Evolutionary conservation across 768 basidiomycete species (phyloP), one percentile per base, ranked within the genome.

Genomic region (Amanita subjunquillea): DNA sequence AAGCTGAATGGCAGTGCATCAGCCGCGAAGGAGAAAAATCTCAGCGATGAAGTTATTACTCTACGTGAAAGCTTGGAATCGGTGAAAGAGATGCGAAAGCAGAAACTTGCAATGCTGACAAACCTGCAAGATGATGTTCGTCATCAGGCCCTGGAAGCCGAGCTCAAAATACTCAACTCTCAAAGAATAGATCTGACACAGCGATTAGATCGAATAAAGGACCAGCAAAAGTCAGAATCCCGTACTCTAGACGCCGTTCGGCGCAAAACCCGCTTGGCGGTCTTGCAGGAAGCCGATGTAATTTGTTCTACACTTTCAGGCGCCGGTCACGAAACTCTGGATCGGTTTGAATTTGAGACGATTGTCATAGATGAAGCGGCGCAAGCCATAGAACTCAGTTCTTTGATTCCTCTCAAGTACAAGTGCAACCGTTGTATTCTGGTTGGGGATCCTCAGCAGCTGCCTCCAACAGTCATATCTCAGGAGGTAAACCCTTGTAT

Each of bases 311-410:
- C 96, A 0, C 74, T 99, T 17, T 91, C 95, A 6, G 95, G 95
- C 30, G 77, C 95, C 15, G 96, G 94, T 3, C 90, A 96, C 57
- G 94, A 96, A 13, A 76, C 78, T 44, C 73, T 99, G 39, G 81
- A 87, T 53, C 73, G 78, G 34, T 79, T 90, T 56, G 87, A 94
- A 48, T 97, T 97, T 63, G 94, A 96, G 59, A 89, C 95, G 69
- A 79, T 99, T 59, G 83, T 99, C 65, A 95, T 99, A 55, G 96
- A 99, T 62, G 96, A 99, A 67, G 96, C 96, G 1, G 95, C 95
- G 1, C 96, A 99, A 67, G 86, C 94, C 13, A 87, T 97, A 44
- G 96, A 99, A 66, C 75, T 97, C 39, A 92, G 90, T 57, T 91
- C 95, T 6, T 69, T 99, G 55, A 98, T 99, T 54, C 96, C 96